A percentile compares a stretch with the other conserved stretches of the same genome.
These are phyloP conservation scores for Puccinia hordei DNA, from an alignment of 1,284 basidiomycete genomes.

Conservation along the genomic window DNA sequence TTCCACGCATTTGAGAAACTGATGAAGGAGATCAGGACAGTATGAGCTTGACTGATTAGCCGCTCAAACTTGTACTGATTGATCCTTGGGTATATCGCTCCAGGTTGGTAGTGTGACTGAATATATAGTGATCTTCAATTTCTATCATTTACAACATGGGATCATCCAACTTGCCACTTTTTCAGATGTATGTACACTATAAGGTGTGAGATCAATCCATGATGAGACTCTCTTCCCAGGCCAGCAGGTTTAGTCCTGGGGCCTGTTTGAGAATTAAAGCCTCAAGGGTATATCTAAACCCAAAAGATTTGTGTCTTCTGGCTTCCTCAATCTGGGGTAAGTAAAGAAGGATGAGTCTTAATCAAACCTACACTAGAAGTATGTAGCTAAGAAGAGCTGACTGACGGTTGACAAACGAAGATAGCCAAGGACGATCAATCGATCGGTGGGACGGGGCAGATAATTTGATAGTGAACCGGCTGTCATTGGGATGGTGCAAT, in stretches of 20 bases:
- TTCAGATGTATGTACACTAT: neutral
- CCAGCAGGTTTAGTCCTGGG: neutral
- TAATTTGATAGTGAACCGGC: neutral
- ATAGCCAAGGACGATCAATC: conserved; percentile 13
- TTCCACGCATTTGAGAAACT: conserved; percentile 32
- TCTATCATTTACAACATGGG: neutral
- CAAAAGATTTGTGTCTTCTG: neutral
- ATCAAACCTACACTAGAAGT: too few species aligned
- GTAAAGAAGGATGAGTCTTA: too few species aligned
- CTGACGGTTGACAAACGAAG: conserved; percentile 11
- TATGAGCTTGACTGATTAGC: neutral
- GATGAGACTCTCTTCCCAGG: neutral
- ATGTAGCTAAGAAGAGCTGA: too few species aligned
- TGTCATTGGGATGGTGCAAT: conserved; percentile 9
- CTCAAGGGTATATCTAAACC: neutral
- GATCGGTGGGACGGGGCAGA: conserved; percentile 1
- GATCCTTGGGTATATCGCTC: neutral
- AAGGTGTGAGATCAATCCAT: neutral
- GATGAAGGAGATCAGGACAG: conserved; percentile 28
- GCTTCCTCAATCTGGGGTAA: neutral
- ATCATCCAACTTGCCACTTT: neutral
- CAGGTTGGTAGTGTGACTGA: neutral
- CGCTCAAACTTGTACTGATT: neutral
- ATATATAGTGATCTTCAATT: neutral
- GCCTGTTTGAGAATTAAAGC: conserved; percentile 1